Evolutionary conservation across 1,284 basidiomycete species (phyloP).

Genomic region (Amylostereum chailletii): DNA sequence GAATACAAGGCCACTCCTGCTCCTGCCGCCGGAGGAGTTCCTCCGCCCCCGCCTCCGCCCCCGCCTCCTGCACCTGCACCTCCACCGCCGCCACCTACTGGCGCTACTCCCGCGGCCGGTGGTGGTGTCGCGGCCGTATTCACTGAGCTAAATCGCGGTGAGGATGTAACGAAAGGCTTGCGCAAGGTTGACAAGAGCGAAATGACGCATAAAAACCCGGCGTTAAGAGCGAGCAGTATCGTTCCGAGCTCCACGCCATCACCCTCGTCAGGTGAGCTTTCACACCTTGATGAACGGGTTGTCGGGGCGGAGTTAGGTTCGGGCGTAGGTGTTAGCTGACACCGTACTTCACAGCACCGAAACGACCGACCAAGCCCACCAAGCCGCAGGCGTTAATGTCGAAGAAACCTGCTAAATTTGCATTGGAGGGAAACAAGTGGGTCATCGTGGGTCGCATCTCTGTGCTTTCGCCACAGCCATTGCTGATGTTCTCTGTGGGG

Average conservation of each 20-base stretch:
- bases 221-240: constrained; percentile 57
- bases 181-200: constrained; percentile 93
- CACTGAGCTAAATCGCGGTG: constrained; percentile 86
- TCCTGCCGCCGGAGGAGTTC: constrained; percentile 22
- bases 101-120: constrained; percentile 30
- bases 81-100: constrained; percentile 30
- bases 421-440: constrained; percentile 93
- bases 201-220: constrained; percentile 99
- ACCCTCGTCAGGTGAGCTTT: constrained; percentile 11
- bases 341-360: constrained; percentile 27
- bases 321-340: not conserved
- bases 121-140: constrained; percentile 85
- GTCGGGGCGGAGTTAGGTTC: not conserved
- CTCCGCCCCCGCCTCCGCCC: constrained; percentile 39
- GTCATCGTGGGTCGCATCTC: constrained; percentile 54
- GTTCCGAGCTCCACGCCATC: constrained; percentile 40
- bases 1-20: constrained; percentile 38
- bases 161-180: constrained; percentile 82
- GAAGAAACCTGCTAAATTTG: constrained; percentile 92
- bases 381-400: constrained; percentile 76
- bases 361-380: constrained; percentile 66
- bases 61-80: constrained; percentile 48
- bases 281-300: no score
- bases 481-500: not conserved
- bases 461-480: not conserved